phyloP scores from a whole-genome alignment of 495 filamentous ascomycete genomes.

The Penicillium salamii region DNA sequence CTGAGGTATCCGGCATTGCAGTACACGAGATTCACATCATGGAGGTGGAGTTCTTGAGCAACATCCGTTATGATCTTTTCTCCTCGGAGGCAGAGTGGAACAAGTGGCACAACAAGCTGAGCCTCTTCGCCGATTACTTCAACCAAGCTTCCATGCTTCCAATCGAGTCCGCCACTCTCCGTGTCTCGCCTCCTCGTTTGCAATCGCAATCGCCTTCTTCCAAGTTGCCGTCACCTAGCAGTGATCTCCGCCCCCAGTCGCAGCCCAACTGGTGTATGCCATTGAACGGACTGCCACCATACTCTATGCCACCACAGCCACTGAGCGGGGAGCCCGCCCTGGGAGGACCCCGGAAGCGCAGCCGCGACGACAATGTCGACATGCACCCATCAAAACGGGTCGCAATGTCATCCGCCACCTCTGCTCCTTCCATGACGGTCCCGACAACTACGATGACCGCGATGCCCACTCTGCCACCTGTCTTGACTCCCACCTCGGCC shows the following conservation, averaged over 20 bases:
- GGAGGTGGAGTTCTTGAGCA: slow-evolving; percentile 99
- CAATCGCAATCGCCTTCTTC: slow-evolving; percentile 38
- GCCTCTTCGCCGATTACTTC: slow-evolving; percentile 77
- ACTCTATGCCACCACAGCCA: slow-evolving; percentile 23
- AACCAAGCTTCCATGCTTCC: slow-evolving; percentile 55
- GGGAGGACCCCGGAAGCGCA: slow-evolving; percentile 63
- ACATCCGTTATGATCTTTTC: slow-evolving; percentile 92
- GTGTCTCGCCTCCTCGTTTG: slow-evolving; percentile 33
- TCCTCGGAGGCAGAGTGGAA: slow-evolving; percentile 80
- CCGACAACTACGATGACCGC: slow-evolving; percentile 28
- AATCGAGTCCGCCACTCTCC: slow-evolving; percentile 28
- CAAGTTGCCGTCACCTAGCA: slow-evolving; percentile 55
- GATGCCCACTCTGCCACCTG: slow-evolving; percentile 38
- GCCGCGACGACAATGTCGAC: slow-evolving; percentile 58
- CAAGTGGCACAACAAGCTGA: slow-evolving; percentile 77
- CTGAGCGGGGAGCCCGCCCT: slow-evolving; percentile 25
- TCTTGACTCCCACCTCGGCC: slow-evolving; percentile 35
- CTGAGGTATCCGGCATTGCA: slow-evolving; percentile 92
- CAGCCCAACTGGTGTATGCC: slow-evolving; percentile 34
- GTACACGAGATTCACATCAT: slow-evolving; percentile 97
- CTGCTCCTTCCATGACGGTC: slow-evolving; percentile 30
- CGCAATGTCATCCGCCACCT: slow-evolving; percentile 29
- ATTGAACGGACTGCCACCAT: slow-evolving; percentile 23
- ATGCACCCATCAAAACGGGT: slow-evolving; percentile 70
- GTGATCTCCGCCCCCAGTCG: slow-evolving; percentile 27